Base-by-base conservation (phyloP, 768 basidiomycete genomes). In the Russula brevipes region DNA sequence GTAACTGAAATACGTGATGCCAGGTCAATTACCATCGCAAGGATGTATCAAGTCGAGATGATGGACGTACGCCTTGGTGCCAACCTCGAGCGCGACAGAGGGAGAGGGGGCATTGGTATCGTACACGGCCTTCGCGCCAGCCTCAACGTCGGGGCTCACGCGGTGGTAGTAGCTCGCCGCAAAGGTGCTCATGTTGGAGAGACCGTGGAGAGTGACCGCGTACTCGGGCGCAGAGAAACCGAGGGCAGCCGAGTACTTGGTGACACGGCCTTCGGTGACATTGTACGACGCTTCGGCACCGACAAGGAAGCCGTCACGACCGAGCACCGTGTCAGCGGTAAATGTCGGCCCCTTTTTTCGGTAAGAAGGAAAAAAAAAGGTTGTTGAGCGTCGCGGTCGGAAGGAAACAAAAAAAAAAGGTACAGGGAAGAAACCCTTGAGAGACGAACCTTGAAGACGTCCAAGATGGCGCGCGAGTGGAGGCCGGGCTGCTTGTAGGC, bases 141-240 rank as follows among this genome's bases (percentile, higher is more conserved):
- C 94, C 79, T 96, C 94, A 55, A 95, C 92, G 71, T 94, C 92
- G 63, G 81, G 76, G 75, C 81, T 89, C 74, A 97, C 94, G 65
- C 89, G 89, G 85, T 99, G 97, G 83, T 98, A 98, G 85, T 98
- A 99, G 76, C 89, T 91, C 63, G 96, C 97, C 57, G 89, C 82
- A 81, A 94, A 98, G 71, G 87, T 88, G 74, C 87, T 89, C 75
- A 97, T 77, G 84, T 97, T 98, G 81, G 91, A 89, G 73, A 98
- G 85, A 68, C 89, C 93, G 78, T 98, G 95, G 63, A 98, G 69
- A 72, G 95, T 93, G 75, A 98, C 85, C 65, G 94, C 89, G 76
- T 95, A 96, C 74, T 98, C 92, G 39, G 95, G 92, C 46, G 96
- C 95, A 73, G 91, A 94, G 85, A 89, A 98, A 70, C 96, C 97